These are phyloP conservation scores for Canavalia gladiata DNA, from an alignment of 306 rosid genomes.

Conservation along the genomic window DNA sequence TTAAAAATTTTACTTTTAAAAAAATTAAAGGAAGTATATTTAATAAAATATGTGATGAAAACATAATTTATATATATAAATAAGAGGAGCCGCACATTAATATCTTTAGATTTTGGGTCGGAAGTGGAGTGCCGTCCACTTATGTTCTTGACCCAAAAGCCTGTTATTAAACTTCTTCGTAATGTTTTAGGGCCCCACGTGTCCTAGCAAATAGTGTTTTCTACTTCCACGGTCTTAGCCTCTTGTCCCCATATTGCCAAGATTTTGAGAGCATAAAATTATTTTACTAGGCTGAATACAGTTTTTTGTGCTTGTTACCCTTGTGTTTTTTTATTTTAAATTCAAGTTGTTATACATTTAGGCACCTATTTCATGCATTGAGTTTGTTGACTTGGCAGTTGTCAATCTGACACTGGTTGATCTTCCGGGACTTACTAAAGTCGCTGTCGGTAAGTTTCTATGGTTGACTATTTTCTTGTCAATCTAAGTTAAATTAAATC, in stretches of 20 bases:
- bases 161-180: too few species aligned
- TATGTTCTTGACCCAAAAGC: too few species aligned
- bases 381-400: conserved; percentile 71
- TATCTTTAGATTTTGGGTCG: too few species aligned
- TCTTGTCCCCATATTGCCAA: neutral
- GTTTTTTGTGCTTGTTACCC: neutral
- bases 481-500: conserved; percentile 36
- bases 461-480: conserved; percentile 26
- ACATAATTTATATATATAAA: too few species aligned
- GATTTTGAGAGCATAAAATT: neutral
- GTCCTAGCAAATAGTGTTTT: too few species aligned
- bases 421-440: conserved; percentile 99
- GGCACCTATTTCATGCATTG: conserved; percentile 45
- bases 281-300: neutral
- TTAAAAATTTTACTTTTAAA: too few species aligned
- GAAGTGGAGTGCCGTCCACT: too few species aligned
- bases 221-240: neutral
- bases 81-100: too few species aligned
- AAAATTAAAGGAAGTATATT: too few species aligned
- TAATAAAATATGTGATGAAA: too few species aligned
- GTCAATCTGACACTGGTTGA: conserved; percentile 97
- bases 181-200: too few species aligned
- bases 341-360: neutral
- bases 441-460: conserved; percentile 87
- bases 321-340: neutral